A percentile compares a stretch with the other conserved stretches of the same genome.
phyloP scores from a whole-genome alignment of 305 asterid species.

The Withania somnifera region DNA sequence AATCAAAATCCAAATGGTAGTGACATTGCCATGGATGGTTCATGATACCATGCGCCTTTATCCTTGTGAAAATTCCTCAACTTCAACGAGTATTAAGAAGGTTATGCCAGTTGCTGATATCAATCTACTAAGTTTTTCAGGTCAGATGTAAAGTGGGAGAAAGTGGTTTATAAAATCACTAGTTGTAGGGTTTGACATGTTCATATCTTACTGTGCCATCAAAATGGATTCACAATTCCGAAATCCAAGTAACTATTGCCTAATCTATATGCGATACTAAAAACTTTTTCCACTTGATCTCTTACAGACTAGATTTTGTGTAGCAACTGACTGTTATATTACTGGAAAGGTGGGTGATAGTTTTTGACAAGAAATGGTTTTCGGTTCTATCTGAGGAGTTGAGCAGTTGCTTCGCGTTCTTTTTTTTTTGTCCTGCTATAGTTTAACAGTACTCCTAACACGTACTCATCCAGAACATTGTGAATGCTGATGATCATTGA shows the following conservation, averaged over 20 bases:
- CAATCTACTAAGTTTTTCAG: conserved; percentile 2
- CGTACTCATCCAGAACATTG: not conserved
- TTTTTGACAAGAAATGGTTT: not conserved
- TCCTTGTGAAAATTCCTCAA: not conserved
- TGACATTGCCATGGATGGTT: conserved; percentile 65
- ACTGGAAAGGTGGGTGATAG: not conserved
- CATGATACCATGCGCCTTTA: conserved; percentile 7
- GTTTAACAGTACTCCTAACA: not conserved
- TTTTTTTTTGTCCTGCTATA: not conserved
- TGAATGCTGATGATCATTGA: not conserved
- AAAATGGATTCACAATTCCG: not conserved
- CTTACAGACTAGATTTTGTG: not conserved
- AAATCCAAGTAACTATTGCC: not conserved
- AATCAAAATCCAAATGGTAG: conserved; percentile 25
- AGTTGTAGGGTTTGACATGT: not conserved
- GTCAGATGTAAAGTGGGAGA: conserved; percentile 12
- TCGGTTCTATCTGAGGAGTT: not conserved
- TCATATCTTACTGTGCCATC: not conserved
- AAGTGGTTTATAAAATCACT: not conserved
- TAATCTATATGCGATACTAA: not conserved
- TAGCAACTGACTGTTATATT: not conserved
- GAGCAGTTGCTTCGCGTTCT: not conserved
- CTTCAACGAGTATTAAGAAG: not conserved
- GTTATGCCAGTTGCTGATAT: not conserved
- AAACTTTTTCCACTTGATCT: not conserved